Evolutionary conservation across 129 eudicot species (phyloP), one percentile per base, ranked within the genome.

Genomic region (Helichrysum umbraculigerum): DNA sequence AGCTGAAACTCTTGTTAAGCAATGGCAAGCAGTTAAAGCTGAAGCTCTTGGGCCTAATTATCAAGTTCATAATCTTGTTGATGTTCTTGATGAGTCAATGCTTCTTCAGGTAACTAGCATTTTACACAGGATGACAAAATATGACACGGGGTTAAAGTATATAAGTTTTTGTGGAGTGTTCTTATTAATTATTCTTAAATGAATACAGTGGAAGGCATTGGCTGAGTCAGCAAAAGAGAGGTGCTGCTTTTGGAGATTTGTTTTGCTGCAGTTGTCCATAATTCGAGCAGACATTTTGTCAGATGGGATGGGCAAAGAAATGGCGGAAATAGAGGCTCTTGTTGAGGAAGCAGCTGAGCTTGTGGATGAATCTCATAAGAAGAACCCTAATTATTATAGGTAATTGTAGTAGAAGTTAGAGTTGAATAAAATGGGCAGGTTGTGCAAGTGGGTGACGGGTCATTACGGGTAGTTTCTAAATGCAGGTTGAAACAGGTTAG

Each of bases 301-400:
- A 29, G 94, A 89, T 70, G 91, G 66, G 73, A 63, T 58, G 82
- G 97, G 97, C 15, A 77, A 87, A 34, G 99, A 88, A 75, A 87
- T 78, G 76, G 98, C 98, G 14, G 97, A 94, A 83, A 91, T 94
- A 39, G 97, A 91, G 81, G 97, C 88, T 71, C 81, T 87, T 71
- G 76, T 94, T 78, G 96, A 94, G 83, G 99, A 94, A 85, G 97
- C 99, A 66, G 99, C 99, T 75, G 99, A 91, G 81, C 97, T 94
- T 65, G 96, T 94, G 59, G 94, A 86, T 68, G 92, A 67, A 47
- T 81, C 92, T 79, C 84, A 86, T 81, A 85, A 76, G 25, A 89
- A 94, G 76, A 89, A 94, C 79, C 97, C 99, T 32, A 91, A 85
- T 76, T 94, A 94, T 82, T 91, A 91, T 90, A 94, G 99, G 97